phyloP scores from a whole-genome alignment of 306 rosid species.

The Oemleria cerasiformis region DNA sequence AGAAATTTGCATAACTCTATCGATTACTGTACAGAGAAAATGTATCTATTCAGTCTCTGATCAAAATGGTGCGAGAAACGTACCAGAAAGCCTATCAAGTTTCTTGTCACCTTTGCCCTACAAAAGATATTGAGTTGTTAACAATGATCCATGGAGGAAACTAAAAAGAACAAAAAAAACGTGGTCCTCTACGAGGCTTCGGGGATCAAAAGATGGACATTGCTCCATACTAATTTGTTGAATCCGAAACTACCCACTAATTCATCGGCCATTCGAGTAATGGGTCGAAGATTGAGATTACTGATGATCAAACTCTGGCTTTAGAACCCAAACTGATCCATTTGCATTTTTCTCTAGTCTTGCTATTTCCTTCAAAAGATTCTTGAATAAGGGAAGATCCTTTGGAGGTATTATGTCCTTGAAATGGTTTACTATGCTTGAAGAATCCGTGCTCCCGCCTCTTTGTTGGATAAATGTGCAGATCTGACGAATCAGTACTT shows the following conservation, averaged over 20 bases:
- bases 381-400: slow-evolving; percentile 90
- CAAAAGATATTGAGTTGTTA: neutral
- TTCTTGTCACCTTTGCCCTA: neutral
- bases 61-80: slow-evolving; percentile 2
- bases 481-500: slow-evolving; percentile 74
- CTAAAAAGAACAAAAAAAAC: neutral
- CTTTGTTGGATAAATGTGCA: slow-evolving; percentile 76
- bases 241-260: neutral
- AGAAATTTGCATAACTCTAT: neutral
- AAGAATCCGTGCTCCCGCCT: slow-evolving; percentile 67
- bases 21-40: slow-evolving; percentile 8
- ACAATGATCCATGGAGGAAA: neutral
- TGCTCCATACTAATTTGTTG: neutral
- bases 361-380: slow-evolving; percentile 90
- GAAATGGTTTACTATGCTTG: slow-evolving; percentile 77
- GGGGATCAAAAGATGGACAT: neutral
- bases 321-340: slow-evolving; percentile 77
- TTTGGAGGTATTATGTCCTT: slow-evolving; percentile 67
- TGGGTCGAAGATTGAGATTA: neutral
- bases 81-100: neutral
- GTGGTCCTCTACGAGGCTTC: neutral
- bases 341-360: slow-evolving; percentile 52
- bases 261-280: neutral
- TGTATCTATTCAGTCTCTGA: neutral
- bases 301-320: slow-evolving; percentile 61